Evolutionary conservation across 257 asterid genomes (phyloP).

Genomic region (Jacaranda copaia): DNA sequence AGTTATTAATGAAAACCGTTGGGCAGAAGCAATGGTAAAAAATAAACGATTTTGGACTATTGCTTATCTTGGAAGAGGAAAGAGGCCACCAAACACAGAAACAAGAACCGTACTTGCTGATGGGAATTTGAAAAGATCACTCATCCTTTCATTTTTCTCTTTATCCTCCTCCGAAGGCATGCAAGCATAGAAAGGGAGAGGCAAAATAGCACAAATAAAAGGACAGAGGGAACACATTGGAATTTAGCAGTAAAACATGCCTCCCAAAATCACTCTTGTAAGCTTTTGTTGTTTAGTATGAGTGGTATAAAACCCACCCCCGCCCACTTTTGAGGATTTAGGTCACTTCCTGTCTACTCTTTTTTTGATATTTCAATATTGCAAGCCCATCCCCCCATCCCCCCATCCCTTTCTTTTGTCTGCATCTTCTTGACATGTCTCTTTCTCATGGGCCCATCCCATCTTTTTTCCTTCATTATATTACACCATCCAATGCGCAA

Average conservation of each 20-base stretch:
- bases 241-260: constrained; percentile 36
- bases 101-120: constrained; percentile 40
- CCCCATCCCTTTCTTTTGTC: constrained; percentile 54
- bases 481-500: constrained; percentile 35
- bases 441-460: constrained; percentile 14
- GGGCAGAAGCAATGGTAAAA: background rate
- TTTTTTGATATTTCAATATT: constrained; percentile 42
- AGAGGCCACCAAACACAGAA: constrained; percentile 41
- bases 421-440: constrained; percentile 45
- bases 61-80: background rate
- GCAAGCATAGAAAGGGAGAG: constrained; percentile 36
- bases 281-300: constrained; percentile 36
- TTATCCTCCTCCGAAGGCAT: constrained; percentile 46
- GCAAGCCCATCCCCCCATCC: constrained; percentile 47
- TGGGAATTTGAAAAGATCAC: constrained; percentile 54
- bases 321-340: constrained; percentile 35
- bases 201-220: constrained; percentile 29
- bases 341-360: constrained; percentile 50
- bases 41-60: background rate
- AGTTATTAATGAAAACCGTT: background rate
- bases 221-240: constrained; percentile 39
- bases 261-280: constrained; percentile 38
- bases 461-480: constrained; percentile 5
- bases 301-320: too few species aligned
- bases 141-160: constrained; percentile 8